Evolutionary conservation across 202 grass and related monocot species (phyloP).

Genomic region (Zizania palustris): DNA sequence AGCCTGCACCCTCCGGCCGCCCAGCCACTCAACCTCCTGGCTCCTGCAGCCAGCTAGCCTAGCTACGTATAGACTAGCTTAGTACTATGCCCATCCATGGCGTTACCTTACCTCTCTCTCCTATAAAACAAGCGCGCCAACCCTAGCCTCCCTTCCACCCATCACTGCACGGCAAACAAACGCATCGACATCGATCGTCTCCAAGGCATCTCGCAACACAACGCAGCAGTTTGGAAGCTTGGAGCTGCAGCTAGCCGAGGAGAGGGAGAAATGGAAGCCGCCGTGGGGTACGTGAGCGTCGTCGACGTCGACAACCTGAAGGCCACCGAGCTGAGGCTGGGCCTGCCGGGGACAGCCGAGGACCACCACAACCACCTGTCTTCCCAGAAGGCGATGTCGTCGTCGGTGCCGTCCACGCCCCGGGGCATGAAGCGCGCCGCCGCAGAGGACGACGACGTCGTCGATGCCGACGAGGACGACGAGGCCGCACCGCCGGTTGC

Average conservation of each 20-base stretch:
- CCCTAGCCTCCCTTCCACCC: not conserved
- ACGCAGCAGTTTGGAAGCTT: not conserved
- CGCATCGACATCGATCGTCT: not conserved
- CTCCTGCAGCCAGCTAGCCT: too few species aligned
- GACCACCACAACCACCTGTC: not conserved
- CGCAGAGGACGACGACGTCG: not conserved
- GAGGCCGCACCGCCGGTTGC: slow-evolving; percentile 46
- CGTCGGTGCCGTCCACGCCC: slow-evolving; percentile 2
- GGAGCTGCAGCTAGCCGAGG: not conserved
- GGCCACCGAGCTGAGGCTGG: slow-evolving; percentile 91
- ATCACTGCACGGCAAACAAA: slow-evolving; percentile 15
- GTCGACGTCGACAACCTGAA: slow-evolving; percentile 51
- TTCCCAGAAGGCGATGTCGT: too few species aligned
- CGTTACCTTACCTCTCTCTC: not conserved
- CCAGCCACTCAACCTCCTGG: too few species aligned
- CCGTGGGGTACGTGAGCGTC: slow-evolving; percentile 34
- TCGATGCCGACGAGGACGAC: not conserved
- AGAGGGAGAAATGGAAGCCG: slow-evolving; percentile 60
- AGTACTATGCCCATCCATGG: not conserved
- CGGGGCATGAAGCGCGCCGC: slow-evolving; percentile 56
- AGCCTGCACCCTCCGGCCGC: slow-evolving; percentile 38
- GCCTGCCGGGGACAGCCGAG: slow-evolving; percentile 70
- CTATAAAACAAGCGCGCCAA: slow-evolving; percentile 46
- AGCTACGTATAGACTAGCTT: too few species aligned
- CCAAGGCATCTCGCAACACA: not conserved